Evolutionary conservation across 2,329 filamentous ascomycete genomes (phyloP).

Genomic region (Beauveria varroae): DNA sequence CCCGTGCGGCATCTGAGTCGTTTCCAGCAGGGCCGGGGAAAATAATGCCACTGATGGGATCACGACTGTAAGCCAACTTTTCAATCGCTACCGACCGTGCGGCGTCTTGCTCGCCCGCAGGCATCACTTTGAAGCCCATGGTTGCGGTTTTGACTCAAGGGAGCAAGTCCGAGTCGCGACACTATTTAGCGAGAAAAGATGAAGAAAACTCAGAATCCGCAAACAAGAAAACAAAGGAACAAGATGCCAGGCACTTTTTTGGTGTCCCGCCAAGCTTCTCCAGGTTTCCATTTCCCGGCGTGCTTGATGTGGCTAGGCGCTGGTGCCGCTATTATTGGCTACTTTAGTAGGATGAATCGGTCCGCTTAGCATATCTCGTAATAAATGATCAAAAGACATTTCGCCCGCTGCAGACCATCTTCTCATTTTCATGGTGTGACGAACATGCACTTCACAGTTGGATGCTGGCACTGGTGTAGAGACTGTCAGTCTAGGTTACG

Average conservation of each 20-base stretch:
- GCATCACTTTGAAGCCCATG: conserved; percentile 9
- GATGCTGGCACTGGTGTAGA: too few species aligned
- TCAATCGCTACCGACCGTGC: conserved; percentile 10
- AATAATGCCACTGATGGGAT: conserved; percentile 24
- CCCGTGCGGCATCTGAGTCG: conserved; percentile 16
- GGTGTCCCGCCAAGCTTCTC: neutral
- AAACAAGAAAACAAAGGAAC: neutral
- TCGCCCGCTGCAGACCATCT: too few species aligned
- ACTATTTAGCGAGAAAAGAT: neutral
- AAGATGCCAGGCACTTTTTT: neutral
- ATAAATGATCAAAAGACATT: too few species aligned
- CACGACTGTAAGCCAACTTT: conserved; percentile 1
- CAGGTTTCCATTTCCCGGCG: conserved; percentile 3
- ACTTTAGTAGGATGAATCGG: too few species aligned
- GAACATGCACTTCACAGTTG: too few species aligned
- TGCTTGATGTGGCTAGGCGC: conserved; percentile 3
- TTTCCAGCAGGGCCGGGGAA: conserved; percentile 21
- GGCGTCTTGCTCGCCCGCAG: conserved; percentile 6
- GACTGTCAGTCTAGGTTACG: neutral
- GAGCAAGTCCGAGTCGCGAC: too few species aligned
- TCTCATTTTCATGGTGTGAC: too few species aligned
- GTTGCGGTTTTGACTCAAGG: neutral
- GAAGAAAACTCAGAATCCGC: neutral
- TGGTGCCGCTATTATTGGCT: neutral
- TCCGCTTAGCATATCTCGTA: too few species aligned